Base-by-base conservation (phyloP, 83 land plant species). In the Picea abies region DNA sequence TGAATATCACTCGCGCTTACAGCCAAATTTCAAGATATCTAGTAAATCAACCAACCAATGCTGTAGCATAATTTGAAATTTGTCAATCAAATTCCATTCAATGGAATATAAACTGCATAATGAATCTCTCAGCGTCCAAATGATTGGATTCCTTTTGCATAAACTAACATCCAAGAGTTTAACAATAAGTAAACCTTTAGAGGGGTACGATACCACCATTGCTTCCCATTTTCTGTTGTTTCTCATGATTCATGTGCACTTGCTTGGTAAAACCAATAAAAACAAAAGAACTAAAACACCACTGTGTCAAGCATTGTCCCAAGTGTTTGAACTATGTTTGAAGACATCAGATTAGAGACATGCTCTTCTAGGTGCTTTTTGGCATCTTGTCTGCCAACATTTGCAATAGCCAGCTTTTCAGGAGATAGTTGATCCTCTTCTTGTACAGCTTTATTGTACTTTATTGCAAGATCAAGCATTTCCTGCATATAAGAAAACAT, bases 351-450 rank as follows among this genome's bases (percentile, higher is more conserved):
- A 83, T 96, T 90, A 9, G 99, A 95, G 77, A 96, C 97, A 81
- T 96, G 94, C 86, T 95, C 99, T 73, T 96, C 98, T 25, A 96
- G 89, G 83, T 96, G 99, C 87, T 96, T 95, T 89, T 96, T 96
- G 15, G 99, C 99, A 79, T 96, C 99, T 81, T 95, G 99, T 64
- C 98, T 84, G 23, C 99, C 99, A 8, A 96, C 99, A 85, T 96
- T 96, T 8, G 98, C 99, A 67, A 96, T 96, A 3, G 93, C 99
- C 19, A 96, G 86, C 88, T 96, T 96, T 81, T 96, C 99, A 52
- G 96, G 98, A 12, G 96, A 87, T 44, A 96, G 85, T 78, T 95
- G 90, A 80, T 96, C 99, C 79, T 96, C 99, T 83, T 96, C 98
- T 84, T 95, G 99, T 17, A 96, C 98, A 14, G 98, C 99, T 80